Conservation (phyloP, 2,329 filamentous ascomycete genomes). For the Zymoseptoria tritici region DNA sequence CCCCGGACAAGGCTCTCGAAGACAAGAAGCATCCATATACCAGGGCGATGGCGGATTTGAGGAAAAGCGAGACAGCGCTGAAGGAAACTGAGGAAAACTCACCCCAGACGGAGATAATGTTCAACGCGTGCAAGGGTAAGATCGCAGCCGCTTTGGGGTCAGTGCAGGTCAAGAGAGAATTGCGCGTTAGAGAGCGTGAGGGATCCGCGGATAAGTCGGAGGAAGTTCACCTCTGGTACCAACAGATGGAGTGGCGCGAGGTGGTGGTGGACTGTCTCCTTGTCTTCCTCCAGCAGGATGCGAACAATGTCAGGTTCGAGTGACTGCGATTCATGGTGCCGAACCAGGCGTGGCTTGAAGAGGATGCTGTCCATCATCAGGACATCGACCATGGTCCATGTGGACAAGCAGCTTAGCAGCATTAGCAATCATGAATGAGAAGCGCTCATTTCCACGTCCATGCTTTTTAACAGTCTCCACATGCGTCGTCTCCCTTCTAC, state of each 20-base stretch:
- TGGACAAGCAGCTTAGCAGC: background rate
- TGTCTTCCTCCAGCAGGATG: background rate
- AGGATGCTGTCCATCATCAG: background rate
- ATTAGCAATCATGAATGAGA: too few relatives aligned
- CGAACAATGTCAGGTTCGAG: background rate
- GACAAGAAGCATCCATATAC: too few relatives aligned
- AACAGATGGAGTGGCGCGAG: background rate
- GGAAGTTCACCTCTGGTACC: background rate
- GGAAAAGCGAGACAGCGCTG: too few relatives aligned
- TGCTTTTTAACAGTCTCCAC: too few relatives aligned
- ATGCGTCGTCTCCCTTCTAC: too few relatives aligned
- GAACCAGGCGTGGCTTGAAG: background rate
- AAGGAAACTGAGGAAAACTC: too few relatives aligned
- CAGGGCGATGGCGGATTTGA: too few relatives aligned
- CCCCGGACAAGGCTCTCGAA: too few relatives aligned
- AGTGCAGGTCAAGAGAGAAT: background rate
- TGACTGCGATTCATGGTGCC: background rate
- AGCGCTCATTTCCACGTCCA: too few relatives aligned
- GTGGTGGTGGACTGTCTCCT: background rate
- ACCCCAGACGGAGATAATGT: too few relatives aligned
- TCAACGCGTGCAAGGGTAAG: background rate
- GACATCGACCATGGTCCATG: background rate
- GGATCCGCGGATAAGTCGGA: background rate
- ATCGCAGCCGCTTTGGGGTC: background rate
- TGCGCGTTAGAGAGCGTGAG: background rate